phyloP scores from a whole-genome alignment of 2,329 filamentous ascomycete species.

The Chalaropsis thielavioides region DNA sequence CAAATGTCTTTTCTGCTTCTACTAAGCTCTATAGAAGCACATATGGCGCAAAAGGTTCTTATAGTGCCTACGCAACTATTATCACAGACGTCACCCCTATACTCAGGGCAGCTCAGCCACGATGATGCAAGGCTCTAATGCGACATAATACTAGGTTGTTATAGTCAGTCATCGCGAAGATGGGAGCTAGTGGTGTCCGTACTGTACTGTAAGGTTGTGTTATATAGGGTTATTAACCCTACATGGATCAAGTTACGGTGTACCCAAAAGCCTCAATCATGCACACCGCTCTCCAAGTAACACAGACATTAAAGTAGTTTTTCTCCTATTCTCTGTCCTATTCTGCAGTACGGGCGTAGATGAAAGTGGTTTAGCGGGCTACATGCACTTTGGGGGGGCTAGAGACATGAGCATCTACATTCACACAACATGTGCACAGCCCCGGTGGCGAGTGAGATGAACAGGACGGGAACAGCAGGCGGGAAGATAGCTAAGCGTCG shows the following conservation, averaged over 20 bases:
- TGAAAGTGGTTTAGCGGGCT: neutral
- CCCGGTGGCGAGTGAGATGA: neutral
- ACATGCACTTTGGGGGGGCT: neutral
- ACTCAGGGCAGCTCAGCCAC: neutral
- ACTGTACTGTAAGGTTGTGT: neutral
- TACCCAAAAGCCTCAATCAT: neutral
- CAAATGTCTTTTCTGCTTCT: neutral
- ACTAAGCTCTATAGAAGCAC: neutral
- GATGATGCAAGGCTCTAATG: neutral
- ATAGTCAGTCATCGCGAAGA: neutral
- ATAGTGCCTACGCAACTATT: neutral
- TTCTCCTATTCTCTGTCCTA: neutral
- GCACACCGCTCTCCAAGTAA: neutral
- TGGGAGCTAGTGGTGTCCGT: neutral
- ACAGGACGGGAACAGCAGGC: neutral
- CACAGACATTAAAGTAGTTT: neutral
- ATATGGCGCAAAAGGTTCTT: too few species aligned
- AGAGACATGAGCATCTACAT: neutral
- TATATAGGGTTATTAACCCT: neutral
- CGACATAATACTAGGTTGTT: neutral
- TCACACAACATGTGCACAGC: neutral
- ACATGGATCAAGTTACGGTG: neutral
- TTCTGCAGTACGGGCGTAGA: neutral
- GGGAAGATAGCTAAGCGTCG: neutral
- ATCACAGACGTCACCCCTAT: neutral